Base-by-base conservation (phyloP, 2,329 filamentous ascomycete species). In the Diaporthe citriasiana region DNA sequence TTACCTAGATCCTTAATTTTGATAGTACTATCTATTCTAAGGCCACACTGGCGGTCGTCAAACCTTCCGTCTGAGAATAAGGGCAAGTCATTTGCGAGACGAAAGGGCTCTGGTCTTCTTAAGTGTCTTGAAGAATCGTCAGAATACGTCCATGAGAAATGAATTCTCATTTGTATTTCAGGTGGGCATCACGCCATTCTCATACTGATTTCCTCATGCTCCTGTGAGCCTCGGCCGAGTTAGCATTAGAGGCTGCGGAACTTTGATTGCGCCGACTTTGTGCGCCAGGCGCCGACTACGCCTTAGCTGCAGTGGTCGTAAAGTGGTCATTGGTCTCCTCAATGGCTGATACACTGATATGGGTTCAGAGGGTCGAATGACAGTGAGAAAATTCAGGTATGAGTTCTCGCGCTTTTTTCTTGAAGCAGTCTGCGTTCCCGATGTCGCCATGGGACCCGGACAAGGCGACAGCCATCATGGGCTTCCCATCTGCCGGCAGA, bases 391-490 rank as follows among this genome's bases (percentile, higher is more conserved):
- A 1, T 0, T 27, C 7, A 22, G 30, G 15, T 60, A 27, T 42
- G n/a, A n/a, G 19, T 13, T 12, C 4, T n/a, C 6, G 1, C 13
- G 42, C 19, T 19, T 47, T 7, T 50, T n/a, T 50, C 22, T 25
- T 25, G 9, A 3, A 4, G 60, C 42, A 22, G 42, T 12, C 27
- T 30, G 19, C 19, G 12, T 25, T 27, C 42, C 42, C 22, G 42
- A 66, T 66, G 60, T 66, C 60, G 60, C 60, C 42, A 66, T 66
- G 60, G 27, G 60, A 66, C 60, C 60, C 60, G 60, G 42, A 5
- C 42, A 66, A 66, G 60, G 19, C 60, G 60, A 66, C 42, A 66
- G 30, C 42, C 1, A 25, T 10, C n/a, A 17, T 35, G 30, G 13
- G 22, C 10, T 17, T 51, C 2, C 13, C 7, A 63, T 35, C 25